Percentiles rank a stretch among this genome's conserved stretches.
These are phyloP conservation scores for Brassica balearica DNA, from an alignment of 441 rosid genomes.

Conservation along the genomic window DNA sequence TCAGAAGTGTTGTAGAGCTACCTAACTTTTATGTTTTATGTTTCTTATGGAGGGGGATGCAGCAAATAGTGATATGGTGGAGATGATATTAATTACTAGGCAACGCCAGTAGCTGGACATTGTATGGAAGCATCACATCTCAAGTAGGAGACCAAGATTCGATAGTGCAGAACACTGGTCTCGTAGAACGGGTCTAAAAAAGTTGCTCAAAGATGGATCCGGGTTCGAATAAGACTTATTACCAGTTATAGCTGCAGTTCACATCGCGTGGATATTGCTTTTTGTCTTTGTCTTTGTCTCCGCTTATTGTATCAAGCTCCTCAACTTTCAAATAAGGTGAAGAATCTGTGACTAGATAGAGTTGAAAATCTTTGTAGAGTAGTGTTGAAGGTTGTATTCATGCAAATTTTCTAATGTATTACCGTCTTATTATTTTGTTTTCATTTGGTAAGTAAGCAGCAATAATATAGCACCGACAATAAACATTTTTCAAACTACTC, in stretches of 20 bases:
- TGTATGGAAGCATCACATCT: conserved; percentile 74
- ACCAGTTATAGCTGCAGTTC: conserved; percentile 63
- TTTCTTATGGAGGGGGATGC: not conserved
- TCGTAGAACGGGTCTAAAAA: conserved; percentile 39
- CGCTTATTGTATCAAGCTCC: conserved; percentile 72
- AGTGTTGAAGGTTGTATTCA: conserved; percentile 12
- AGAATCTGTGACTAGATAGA: not conserved
- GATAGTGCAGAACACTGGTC: conserved; percentile 52
- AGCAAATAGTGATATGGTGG: conserved; percentile 90
- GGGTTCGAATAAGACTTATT: conserved; percentile 71
- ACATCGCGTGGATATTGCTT: conserved; percentile 60
- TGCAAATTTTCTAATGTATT: conserved; percentile 14
- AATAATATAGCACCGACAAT: not conserved
- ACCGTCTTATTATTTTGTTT: not conserved
- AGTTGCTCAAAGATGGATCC: conserved; percentile 50
- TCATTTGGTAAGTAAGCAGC: not conserved
- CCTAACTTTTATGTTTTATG: not conserved
- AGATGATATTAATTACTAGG: conserved; percentile 95
- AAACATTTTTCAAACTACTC: not conserved
- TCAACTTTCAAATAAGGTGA: conserved; percentile 80
- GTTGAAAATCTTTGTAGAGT: conserved; percentile 14
- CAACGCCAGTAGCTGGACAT: conserved; percentile 83
- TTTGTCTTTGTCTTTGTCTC: conserved; percentile 69
- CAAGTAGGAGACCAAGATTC: conserved; percentile 71
- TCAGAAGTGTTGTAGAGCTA: not conserved